Conservation (phyloP, 2,329 filamentous ascomycete genomes). For the Fonsecaea monophora region DNA sequence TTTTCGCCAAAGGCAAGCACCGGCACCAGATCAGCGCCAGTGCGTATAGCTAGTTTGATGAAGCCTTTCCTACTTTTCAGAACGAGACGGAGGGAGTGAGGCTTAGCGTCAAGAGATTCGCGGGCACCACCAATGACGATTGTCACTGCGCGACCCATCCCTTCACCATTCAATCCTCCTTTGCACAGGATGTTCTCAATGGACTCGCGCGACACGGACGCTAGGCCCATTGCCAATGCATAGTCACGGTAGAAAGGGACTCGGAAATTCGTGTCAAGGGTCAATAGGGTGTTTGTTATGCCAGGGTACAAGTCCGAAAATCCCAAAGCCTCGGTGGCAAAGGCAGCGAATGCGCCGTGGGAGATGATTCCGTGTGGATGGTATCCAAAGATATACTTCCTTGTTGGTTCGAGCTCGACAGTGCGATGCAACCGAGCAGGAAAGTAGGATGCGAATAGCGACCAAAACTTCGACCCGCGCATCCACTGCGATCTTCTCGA, state of each 20-base stretch:
- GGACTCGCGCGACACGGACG: slow-evolving; percentile 87
- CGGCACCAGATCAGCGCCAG: slow-evolving; percentile 91
- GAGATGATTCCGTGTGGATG: slow-evolving; percentile 98
- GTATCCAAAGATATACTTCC: slow-evolving; percentile 97
- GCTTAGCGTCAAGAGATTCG: slow-evolving; percentile 87
- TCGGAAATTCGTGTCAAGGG: slow-evolving; percentile 94
- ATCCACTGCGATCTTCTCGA: slow-evolving; percentile 76
- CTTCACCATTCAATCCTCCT: slow-evolving; percentile 77
- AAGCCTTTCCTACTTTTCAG: slow-evolving; percentile 88
- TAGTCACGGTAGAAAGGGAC: slow-evolving; percentile 95
- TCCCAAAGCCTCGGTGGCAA: slow-evolving; percentile 86
- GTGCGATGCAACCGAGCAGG: slow-evolving; percentile 88
- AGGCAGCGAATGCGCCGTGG: slow-evolving; percentile 91
- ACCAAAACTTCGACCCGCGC: slow-evolving; percentile 79
- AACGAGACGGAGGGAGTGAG: slow-evolving; percentile 76
- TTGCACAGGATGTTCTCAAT: slow-evolving; percentile 86
- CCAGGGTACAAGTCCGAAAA: slow-evolving; percentile 89
- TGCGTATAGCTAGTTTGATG: slow-evolving; percentile 88
- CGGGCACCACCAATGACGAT: slow-evolving; percentile 93
- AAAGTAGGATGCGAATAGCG: slow-evolving; percentile 89
- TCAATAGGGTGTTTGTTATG: slow-evolving; percentile 91
- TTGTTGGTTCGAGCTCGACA: slow-evolving; percentile 74
- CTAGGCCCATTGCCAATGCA: slow-evolving; percentile 84
- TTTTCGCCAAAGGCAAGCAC: slow-evolving; percentile 95
- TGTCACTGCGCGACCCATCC: slow-evolving; percentile 93